These are phyloP conservation scores for Yamadazyma philogaea DNA, from an alignment of 805 yeast genomes.

Conservation along the genomic window DNA sequence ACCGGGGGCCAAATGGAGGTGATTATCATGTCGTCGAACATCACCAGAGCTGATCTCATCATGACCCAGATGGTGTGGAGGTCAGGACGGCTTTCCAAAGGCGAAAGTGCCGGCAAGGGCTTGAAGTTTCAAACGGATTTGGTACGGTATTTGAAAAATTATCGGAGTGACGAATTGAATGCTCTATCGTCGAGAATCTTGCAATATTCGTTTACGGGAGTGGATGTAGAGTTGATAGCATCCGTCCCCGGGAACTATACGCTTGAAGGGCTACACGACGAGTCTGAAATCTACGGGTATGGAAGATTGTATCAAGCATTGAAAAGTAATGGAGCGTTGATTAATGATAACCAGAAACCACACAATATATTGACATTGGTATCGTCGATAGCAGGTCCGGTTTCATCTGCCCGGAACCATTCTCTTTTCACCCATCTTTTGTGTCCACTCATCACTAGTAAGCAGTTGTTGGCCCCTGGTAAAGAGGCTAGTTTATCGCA, in stretches of 20 bases:
- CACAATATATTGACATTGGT: conserved; percentile 43
- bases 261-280: conserved; percentile 8
- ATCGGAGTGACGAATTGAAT: conserved; percentile 29
- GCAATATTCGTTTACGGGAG: conserved; percentile 41
- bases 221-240: conserved; percentile 53
- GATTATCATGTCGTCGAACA: conserved; percentile 58
- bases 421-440: conserved; percentile 49
- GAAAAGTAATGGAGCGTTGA: conserved; percentile 29
- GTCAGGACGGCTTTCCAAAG: conserved; percentile 41
- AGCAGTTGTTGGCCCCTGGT: conserved; percentile 28
- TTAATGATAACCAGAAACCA: conserved; percentile 12
- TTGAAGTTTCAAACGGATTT: conserved; percentile 46
- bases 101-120: conserved; percentile 14
- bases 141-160: conserved; percentile 42
- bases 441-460: conserved; percentile 36
- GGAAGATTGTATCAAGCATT: conserved; percentile 45
- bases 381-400: conserved; percentile 50
- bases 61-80: conserved; percentile 70
- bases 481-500: conserved; percentile 17
- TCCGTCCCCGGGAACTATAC: conserved; percentile 50
- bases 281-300: conserved; percentile 43
- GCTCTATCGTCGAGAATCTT: conserved; percentile 27
- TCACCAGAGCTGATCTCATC: conserved; percentile 52
- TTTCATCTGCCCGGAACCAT: conserved; percentile 17
- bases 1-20: conserved; percentile 46